Percentiles rank a stretch among this genome's conserved stretches.
Evolutionary conservation across 2,329 filamentous ascomycete species (phyloP).

Genomic region (Chaetomium strumarium): DNA sequence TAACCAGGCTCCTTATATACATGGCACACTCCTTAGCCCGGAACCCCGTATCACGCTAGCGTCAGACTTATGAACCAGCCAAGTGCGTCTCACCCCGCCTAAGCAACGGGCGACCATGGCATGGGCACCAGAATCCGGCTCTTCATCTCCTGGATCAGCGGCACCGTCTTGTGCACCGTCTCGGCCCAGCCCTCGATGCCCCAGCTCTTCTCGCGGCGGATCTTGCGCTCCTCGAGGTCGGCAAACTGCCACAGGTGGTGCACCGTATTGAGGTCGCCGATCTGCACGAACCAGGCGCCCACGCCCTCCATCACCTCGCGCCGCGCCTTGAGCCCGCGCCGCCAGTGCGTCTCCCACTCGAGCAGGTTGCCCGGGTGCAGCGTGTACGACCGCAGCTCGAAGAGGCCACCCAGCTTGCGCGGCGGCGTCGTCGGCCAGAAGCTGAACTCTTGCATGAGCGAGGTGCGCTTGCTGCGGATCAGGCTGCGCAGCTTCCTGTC

Average conservation of each 20-base stretch:
- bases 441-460: conserved; percentile 98
- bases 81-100: neutral
- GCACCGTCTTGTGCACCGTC: conserved; percentile 97
- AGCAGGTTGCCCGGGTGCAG: conserved; percentile 91
- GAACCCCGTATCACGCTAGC: no score
- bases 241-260: conserved; percentile 99
- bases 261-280: conserved; percentile 94
- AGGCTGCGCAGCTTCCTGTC: conserved; percentile 79
- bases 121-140: conserved; percentile 88
- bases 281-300: conserved; percentile 97
- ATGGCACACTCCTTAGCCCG: neutral
- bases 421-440: conserved; percentile 97
- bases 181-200: conserved; percentile 91
- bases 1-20: conserved; percentile 1
- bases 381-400: conserved; percentile 94
- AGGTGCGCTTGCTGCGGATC: conserved; percentile 77
- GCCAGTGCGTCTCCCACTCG: conserved; percentile 99
- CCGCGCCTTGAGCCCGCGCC: conserved; percentile 81
- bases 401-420: conserved; percentile 82
- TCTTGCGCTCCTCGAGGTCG: conserved; percentile 87
- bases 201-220: conserved; percentile 92
- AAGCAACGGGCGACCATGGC: conserved; percentile 92
- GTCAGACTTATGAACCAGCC: neutral
- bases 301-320: conserved; percentile 98
- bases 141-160: conserved; percentile 94